Conservation (phyloP, 441 rosid species). For the Adansonia rubrostipa region DNA sequence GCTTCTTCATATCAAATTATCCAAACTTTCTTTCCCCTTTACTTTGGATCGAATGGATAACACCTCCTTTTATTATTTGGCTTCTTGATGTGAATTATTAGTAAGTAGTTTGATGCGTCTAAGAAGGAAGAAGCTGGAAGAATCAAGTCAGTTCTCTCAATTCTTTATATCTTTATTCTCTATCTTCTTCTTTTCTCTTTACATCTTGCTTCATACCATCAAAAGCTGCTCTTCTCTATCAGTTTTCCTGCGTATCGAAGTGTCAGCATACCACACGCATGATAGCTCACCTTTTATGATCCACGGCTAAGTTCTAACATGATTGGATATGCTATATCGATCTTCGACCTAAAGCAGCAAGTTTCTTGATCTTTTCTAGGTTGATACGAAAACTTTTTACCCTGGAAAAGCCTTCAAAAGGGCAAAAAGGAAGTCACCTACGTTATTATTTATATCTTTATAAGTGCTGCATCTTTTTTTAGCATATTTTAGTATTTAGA, state of each 20-base stretch:
- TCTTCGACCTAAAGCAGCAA: not conserved
- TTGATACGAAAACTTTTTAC: not conserved
- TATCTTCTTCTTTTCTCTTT: no score
- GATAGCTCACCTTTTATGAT: not conserved
- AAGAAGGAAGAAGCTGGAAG: no score
- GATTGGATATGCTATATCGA: not conserved
- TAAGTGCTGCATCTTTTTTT: no score
- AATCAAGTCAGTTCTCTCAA: no score
- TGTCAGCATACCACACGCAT: no score
- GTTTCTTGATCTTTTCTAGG: conserved; percentile 8
- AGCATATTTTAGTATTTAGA: no score
- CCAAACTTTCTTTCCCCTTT: not conserved
- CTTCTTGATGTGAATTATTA: not conserved
- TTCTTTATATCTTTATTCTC: no score
- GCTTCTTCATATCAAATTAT: conserved; percentile 15
- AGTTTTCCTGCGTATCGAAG: no score
- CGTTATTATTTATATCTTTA: no score
- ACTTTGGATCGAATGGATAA: not conserved
- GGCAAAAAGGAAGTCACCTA: not conserved
- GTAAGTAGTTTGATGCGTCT: no score
- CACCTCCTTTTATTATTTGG: conserved; percentile 14
- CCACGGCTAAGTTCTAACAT: not conserved
- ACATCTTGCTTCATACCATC: no score
- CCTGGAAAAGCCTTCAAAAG: conserved; percentile 1
- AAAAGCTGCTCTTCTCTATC: no score